These are phyloP conservation scores for Thyridium curvatum DNA, from an alignment of 2,329 filamentous ascomycete genomes.

Conservation along the genomic window DNA sequence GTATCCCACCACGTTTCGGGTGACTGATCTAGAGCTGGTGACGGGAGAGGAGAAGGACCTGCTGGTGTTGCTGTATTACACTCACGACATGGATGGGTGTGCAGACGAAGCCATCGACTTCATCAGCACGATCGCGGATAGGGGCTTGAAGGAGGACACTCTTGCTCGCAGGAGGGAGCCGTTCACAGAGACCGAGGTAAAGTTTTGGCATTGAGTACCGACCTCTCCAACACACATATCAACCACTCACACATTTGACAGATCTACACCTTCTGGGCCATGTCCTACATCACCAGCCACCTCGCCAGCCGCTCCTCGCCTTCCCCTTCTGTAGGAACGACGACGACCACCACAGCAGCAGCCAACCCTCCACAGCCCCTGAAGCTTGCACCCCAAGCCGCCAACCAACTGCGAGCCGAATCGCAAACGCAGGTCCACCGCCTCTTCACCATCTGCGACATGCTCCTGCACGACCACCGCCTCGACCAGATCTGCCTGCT, in stretches of 20 bases:
- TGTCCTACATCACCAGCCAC: constrained; percentile 7
- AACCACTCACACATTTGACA: background rate
- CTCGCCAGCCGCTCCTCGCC: background rate
- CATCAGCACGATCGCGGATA: constrained; percentile 3
- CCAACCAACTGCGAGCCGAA: constrained; percentile 5
- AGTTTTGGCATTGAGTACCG: background rate
- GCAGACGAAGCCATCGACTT: constrained; percentile 7
- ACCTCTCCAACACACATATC: no score
- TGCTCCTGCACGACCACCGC: constrained; percentile 6
- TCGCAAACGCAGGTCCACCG: constrained; percentile 5
- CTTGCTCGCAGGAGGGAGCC: constrained; percentile 9
- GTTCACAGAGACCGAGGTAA: constrained; percentile 9
- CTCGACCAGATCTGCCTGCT: constrained; percentile 10
- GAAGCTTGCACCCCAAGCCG: background rate
- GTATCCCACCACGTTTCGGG: constrained; percentile 2
- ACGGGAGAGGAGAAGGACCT: constrained; percentile 10
- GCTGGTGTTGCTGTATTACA: constrained; percentile 9
- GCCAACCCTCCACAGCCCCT: background rate
- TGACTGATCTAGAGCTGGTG: constrained; percentile 5
- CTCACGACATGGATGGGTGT: constrained; percentile 4
- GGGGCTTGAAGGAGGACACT: constrained; percentile 8
- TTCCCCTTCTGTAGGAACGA: background rate
- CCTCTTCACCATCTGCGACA: constrained; percentile 9
- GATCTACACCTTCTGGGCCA: constrained; percentile 5
- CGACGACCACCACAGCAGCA: no score